phyloP scores from a whole-genome alignment of 2,329 filamentous ascomycete genomes.

The Aureobasidium melanogenum region DNA sequence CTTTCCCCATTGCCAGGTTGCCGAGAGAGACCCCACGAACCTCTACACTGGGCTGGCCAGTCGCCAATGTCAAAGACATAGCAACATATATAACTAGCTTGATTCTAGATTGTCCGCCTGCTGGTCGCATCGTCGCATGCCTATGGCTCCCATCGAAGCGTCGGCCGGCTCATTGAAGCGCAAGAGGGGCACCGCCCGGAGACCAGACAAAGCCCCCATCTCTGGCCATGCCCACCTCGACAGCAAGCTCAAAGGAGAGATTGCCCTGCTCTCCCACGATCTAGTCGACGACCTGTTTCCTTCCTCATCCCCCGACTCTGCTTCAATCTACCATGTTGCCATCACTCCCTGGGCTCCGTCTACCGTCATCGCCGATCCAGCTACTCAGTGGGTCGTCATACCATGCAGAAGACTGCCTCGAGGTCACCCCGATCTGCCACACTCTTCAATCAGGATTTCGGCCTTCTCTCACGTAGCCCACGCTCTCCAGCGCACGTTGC shows the following conservation, averaged over 20 bases:
- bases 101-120: not conserved
- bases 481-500: conserved; percentile 40
- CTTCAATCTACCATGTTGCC: conserved; percentile 45
- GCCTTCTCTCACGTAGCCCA: conserved; percentile 62
- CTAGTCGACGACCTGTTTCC: conserved; percentile 76
- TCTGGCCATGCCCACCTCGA: conserved; percentile 76
- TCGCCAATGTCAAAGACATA: not conserved
- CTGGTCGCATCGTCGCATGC: not conserved
- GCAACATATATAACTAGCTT: not conserved
- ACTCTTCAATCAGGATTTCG: conserved; percentile 73
- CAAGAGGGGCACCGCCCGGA: conserved; percentile 39
- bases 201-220: conserved; percentile 61
- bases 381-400: conserved; percentile 74
- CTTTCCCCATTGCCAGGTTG: not conserved
- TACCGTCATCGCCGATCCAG: conserved; percentile 42
- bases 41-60: not conserved
- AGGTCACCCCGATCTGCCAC: conserved; percentile 48
- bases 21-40: not conserved
- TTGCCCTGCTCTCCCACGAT: conserved; percentile 79
- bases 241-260: conserved; percentile 73
- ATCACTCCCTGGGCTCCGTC: conserved; percentile 64
- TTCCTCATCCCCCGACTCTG: conserved; percentile 1
- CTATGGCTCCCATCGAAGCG: conserved; percentile 37
- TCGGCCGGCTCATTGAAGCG: conserved; percentile 40
- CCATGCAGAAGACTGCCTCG: conserved; percentile 54